phyloP scores from a whole-genome alignment of 2,329 filamentous ascomycete genomes.

The Exophiala bonariae region DNA sequence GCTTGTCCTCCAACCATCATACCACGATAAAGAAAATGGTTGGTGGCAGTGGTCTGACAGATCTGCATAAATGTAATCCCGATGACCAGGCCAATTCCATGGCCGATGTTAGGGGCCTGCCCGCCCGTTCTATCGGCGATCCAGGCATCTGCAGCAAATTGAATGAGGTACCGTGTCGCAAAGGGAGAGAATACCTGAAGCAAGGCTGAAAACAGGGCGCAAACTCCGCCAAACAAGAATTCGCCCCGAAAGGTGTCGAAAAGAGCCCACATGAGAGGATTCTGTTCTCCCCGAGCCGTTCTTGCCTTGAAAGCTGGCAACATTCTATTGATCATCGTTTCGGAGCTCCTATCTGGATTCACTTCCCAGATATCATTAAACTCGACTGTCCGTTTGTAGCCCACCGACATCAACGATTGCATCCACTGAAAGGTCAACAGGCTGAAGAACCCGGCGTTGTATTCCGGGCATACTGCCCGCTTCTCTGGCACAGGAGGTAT shows the following conservation, averaged over 20 bases:
- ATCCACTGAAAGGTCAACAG: slow-evolving; percentile 86
- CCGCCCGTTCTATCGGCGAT: slow-evolving; percentile 54
- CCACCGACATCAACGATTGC: slow-evolving; percentile 78
- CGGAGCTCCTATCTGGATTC: slow-evolving; percentile 75
- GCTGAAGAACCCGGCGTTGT: slow-evolving; percentile 73
- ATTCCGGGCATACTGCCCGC: slow-evolving; percentile 63
- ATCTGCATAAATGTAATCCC: slow-evolving; percentile 86
- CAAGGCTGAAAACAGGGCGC: slow-evolving; percentile 70
- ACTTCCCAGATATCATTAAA: slow-evolving; percentile 84
- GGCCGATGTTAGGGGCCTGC: slow-evolving; percentile 67
- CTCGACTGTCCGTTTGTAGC: slow-evolving; percentile 82
- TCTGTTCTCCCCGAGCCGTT: slow-evolving; percentile 66
- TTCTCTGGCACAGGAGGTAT: slow-evolving; percentile 58
- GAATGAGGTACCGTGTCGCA: slow-evolving; percentile 79
- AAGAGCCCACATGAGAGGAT: slow-evolving; percentile 75
- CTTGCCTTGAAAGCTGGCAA: slow-evolving; percentile 68
- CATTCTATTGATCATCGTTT: slow-evolving; percentile 67
- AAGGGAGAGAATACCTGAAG: slow-evolving; percentile 81
- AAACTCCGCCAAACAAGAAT: slow-evolving; percentile 80
- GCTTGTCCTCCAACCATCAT: slow-evolving; percentile 88
- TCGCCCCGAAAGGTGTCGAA: slow-evolving; percentile 84
- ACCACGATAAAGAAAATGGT: slow-evolving; percentile 89
- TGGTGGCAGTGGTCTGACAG: slow-evolving; percentile 74
- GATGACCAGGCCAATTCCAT: slow-evolving; percentile 78
- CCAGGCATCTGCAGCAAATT: slow-evolving; percentile 80